Evolutionary conservation across 768 basidiomycete genomes (phyloP), one percentile per base, ranked within the genome.

Genomic region (Pulveroboletus sp.): DNA sequence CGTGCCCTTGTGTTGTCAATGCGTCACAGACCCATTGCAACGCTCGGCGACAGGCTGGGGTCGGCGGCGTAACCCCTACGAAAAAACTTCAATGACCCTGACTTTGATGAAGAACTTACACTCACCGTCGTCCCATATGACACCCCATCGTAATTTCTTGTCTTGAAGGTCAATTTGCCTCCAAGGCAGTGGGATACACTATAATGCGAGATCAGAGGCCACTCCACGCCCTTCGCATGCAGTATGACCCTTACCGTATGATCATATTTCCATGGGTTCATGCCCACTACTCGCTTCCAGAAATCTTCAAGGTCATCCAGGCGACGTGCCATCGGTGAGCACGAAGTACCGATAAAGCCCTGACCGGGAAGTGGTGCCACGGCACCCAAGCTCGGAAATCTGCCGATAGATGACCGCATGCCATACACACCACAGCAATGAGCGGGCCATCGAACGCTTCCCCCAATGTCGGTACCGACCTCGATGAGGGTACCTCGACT

Each of bases 401-500:
- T 66, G 19, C 74, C 71, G 0, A 57, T 40, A 11, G 71, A 68
- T 3, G 71, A 65, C 29, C 71, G 72, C 58, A 77, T 63, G 16
- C 68, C 60, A 53, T 76, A 78, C n/a, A 78, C 38, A 4, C 78
- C 79, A 55, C 74, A 76, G 40, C 68, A 74, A 11, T 74, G 71
- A 2, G 78, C 70, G 2, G 79, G 79, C 45, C 76, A 71, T 40
- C 79, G 69, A 39, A 9, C 41, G 59, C 59, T 86, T 86, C 89
- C 86, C 51, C 82, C 86, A 51, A 91, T 81, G 63, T 93, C 91
- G 17, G 90, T 85, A 38, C 90, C 91, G 5, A 91, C 78, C 22
- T 89, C 87, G 58, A 80, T 47, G 5, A 72, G 70, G 31, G 70
- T 71, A 22, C 79, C 79, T 43, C 64, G 72, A 56, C 68, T 55